Conservation (phyloP, 2,329 filamentous ascomycete genomes). For the Beauveria varroae region DNA sequence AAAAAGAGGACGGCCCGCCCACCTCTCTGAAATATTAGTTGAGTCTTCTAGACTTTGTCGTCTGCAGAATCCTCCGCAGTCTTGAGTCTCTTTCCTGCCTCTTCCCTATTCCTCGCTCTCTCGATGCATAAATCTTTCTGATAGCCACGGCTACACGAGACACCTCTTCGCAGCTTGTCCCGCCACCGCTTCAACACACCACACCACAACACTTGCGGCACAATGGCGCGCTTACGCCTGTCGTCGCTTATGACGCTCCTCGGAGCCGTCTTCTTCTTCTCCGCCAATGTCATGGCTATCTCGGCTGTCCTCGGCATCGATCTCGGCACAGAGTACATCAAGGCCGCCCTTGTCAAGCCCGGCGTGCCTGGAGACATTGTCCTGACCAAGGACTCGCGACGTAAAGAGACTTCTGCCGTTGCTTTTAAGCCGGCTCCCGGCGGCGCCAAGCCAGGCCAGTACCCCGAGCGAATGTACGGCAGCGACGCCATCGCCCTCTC, state of each 20-base stretch:
- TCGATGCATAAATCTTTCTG: background rate
- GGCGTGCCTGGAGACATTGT: constrained; percentile 97
- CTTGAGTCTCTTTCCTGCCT: background rate
- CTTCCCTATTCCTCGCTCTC: background rate
- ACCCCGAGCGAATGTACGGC: constrained; percentile 86
- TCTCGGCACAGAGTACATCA: constrained; percentile 93
- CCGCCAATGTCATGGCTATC: constrained; percentile 42
- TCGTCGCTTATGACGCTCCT: constrained; percentile 33
- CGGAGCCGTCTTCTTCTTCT: constrained; percentile 28
- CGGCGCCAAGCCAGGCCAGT: constrained; percentile 55
- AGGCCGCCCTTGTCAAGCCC: constrained; percentile 90
- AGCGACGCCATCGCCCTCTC: constrained; percentile 83
- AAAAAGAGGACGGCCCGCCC: background rate
- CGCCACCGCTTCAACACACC: background rate
- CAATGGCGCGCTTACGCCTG: constrained; percentile 26
- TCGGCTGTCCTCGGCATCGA: constrained; percentile 86
- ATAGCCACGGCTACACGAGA: background rate
- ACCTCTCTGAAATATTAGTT: background rate
- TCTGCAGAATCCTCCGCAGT: background rate
- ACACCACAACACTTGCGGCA: constrained; percentile 1
- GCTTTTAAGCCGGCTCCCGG: constrained; percentile 82
- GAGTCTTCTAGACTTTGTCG: background rate
- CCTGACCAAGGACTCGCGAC: constrained; percentile 92
- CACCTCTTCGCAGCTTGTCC: background rate
- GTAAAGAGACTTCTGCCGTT: constrained; percentile 87